A percentile compares a stretch with the other conserved stretches of the same genome.
phyloP scores from a whole-genome alignment of 208 protist genomes.

The Crithidia brevicula region DNA sequence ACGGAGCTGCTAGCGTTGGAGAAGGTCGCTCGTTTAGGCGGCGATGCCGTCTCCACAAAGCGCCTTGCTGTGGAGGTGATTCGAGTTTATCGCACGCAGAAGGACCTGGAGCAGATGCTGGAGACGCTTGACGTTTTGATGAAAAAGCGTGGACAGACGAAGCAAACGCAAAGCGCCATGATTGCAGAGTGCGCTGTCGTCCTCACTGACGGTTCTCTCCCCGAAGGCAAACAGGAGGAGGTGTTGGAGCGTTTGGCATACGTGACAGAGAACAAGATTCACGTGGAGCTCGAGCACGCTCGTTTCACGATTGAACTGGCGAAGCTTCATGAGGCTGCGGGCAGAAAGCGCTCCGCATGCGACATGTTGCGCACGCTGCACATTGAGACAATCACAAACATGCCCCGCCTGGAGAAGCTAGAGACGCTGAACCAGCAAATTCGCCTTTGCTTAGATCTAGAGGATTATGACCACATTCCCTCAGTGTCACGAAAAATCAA shows the following conservation, averaged over 20 bases:
- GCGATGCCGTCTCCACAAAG: conserved; percentile 74
- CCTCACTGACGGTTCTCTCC: conserved; percentile 57
- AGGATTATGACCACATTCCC: conserved; percentile 94
- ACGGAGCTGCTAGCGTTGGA: conserved; percentile 89
- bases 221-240: conserved; percentile 60
- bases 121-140: conserved; percentile 89
- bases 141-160: conserved; percentile 95
- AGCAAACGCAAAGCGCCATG: conserved; percentile 93
- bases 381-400: conserved; percentile 97
- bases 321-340: conserved; percentile 89
- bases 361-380: conserved; percentile 95
- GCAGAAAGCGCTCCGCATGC: conserved; percentile 90
- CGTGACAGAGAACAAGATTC: conserved; percentile 96
- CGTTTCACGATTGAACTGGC: conserved; percentile 94
- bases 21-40: conserved; percentile 90
- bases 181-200: conserved; percentile 83
- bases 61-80: conserved; percentile 90
- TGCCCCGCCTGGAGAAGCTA: conserved; percentile 96
- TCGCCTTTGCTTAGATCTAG: conserved; percentile 92
- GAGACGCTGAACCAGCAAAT: conserved; percentile 96
- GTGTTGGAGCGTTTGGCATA: conserved; percentile 92
- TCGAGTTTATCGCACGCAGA: conserved; percentile 84
- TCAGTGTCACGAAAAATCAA: conserved; percentile 96
- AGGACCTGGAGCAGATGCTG: conserved; percentile 84
- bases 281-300: conserved; percentile 96